A percentile compares a stretch with the other conserved stretches of the same genome.
Conservation (phyloP, 1,139 yeast genomes). For the Meyerozyma guilliermondii region DNA sequence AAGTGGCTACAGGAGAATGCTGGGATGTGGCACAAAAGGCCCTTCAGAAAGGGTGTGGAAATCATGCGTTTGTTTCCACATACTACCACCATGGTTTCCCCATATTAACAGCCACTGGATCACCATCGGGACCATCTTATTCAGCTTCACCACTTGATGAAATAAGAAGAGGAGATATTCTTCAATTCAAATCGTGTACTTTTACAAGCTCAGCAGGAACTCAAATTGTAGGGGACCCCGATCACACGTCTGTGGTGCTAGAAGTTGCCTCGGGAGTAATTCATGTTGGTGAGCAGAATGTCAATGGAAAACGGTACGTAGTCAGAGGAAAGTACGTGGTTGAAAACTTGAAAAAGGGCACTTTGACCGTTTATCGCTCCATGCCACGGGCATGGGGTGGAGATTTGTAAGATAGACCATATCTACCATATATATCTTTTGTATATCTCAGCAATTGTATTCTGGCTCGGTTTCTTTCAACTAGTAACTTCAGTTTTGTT, state of each 20-base stretch:
- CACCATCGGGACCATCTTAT: constrained; percentile 6
- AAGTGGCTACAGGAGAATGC: constrained; percentile 71
- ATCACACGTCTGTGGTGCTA: constrained; percentile 63
- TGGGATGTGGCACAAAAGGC: constrained; percentile 75
- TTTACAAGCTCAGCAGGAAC: constrained; percentile 33
- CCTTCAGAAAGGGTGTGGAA: constrained; percentile 53
- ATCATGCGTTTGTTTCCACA: constrained; percentile 54
- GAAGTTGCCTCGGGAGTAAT: constrained; percentile 27
- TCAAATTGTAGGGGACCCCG: constrained; percentile 51
- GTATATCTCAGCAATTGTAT: too few relatives aligned
- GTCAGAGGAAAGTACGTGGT: constrained; percentile 40
- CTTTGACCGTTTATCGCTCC: constrained; percentile 50
- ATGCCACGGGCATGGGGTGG: constrained; percentile 53
- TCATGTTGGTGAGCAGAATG: constrained; percentile 58
- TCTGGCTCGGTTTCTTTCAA: too few relatives aligned
- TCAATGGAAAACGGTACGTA: constrained; percentile 47
- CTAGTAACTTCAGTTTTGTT: too few relatives aligned
- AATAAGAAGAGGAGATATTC: constrained; percentile 37
- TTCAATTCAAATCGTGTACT: constrained; percentile 37
- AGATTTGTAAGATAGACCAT: constrained; percentile 15
- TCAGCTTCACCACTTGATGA: constrained; percentile 27
- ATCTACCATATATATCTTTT: too few relatives aligned
- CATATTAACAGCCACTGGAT: constrained; percentile 24
- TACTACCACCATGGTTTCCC: constrained; percentile 58
- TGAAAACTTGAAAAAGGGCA: constrained; percentile 43